Base-by-base conservation (phyloP, 768 basidiomycete species). In the Auricularia cornea region DNA sequence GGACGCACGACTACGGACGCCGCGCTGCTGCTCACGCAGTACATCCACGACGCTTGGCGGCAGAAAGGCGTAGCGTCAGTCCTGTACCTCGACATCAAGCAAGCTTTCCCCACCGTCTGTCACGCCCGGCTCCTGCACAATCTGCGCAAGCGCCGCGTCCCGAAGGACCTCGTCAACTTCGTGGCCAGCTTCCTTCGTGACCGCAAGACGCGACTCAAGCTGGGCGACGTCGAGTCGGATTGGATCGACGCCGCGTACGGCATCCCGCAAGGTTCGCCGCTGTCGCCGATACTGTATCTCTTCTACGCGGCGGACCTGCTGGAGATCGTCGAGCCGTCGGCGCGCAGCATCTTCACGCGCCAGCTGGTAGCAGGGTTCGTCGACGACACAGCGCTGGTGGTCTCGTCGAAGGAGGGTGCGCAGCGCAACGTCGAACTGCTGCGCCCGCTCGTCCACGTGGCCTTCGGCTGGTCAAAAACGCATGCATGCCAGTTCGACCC, bases 1-100 rank as follows among this genome's bases (percentile, higher is more conserved):
- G 67, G 68, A 30, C 59, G 63, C 5, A 60, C 67, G 8, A 60
- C 65, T 2, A 59, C 60, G 8, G 68, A 68, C 59, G 63, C 68
- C 3, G 48, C 66, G 30, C 63, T 52, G 3, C 48, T 28, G 3
- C 26, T 67, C 10, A 60, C 54, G 12, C 29, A 64, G 3, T 23
- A 38, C 28, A 62, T 68, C 40, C 57, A 67, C 14, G 54, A 65
- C 30, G 60, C 63, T 3, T 66, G 65, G 65, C 56, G 67, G 10
- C 30, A 14, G 18, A 33, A 48, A 3, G 35, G 62, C 3, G 66
- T 64, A 1, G 63, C 62, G 4, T 51, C 63, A 14, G 59, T 65
- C 8, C 29, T 66, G 3, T 56, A 48, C 62, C 29, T 65, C 12
- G 64, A 68, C 59, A 68, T 67, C 44, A n/a, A 54, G 12, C 48